A percentile compares a stretch with the other conserved stretches of the same genome.
Conservation (phyloP, 2,329 filamentous ascomycete genomes). For the Cucurbitaria berberidis region DNA sequence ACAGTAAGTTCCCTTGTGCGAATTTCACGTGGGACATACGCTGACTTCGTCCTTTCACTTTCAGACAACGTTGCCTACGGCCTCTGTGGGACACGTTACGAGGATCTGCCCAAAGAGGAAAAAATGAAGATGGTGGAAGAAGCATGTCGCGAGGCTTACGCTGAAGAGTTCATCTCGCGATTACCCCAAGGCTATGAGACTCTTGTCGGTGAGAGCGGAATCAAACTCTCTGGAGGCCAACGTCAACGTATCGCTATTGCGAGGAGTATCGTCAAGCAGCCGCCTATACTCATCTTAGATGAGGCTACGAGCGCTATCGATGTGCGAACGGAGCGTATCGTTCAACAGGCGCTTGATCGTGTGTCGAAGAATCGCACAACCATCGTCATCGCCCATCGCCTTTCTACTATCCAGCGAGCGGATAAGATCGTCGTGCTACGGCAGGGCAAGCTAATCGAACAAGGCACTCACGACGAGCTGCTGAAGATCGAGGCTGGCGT, state of each 20-base stretch:
- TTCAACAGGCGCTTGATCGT: constrained; percentile 65
- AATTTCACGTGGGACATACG: not conserved
- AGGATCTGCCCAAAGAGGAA: constrained; percentile 60
- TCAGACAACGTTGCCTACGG: constrained; percentile 47
- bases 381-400: constrained; percentile 76
- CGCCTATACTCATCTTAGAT: constrained; percentile 72
- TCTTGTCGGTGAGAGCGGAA: constrained; percentile 75
- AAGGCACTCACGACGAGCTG: constrained; percentile 76
- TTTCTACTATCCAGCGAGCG: constrained; percentile 77
- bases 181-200: constrained; percentile 70
- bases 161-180: constrained; percentile 47
- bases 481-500: constrained; percentile 65
- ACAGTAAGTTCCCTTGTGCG: constrained; percentile 14
- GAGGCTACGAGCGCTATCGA: constrained; percentile 76
- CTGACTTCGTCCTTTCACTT: not conserved
- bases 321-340: constrained; percentile 58
- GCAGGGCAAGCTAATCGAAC: constrained; percentile 72
- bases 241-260: constrained; percentile 82
- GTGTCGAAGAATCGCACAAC: constrained; percentile 70
- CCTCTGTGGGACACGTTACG: constrained; percentile 52
- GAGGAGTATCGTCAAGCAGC: constrained; percentile 70
- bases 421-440: constrained; percentile 80
- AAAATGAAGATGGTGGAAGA: constrained; percentile 61
- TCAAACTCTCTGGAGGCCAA: constrained; percentile 82
- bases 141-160: constrained; percentile 48